phyloP scores from a whole-genome alignment of 306 rosid species.

The Malus sieversii region DNA sequence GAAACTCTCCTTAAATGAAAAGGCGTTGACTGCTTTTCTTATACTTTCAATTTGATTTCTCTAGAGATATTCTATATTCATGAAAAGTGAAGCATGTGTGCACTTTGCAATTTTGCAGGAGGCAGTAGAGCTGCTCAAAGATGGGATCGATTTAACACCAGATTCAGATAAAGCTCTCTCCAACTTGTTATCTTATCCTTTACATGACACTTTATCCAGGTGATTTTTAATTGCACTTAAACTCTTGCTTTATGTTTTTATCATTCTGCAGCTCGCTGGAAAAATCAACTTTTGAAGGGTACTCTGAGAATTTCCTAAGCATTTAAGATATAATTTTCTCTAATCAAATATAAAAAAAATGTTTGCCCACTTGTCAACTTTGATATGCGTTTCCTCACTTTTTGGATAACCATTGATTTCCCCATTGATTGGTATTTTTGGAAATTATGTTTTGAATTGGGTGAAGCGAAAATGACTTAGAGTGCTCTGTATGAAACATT shows the following conservation, averaged over 20 bases:
- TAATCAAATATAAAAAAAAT: neutral
- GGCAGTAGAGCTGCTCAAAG: constrained; percentile 70
- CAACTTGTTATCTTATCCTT: constrained; percentile 80
- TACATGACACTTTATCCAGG: constrained; percentile 63
- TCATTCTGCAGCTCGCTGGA: neutral
- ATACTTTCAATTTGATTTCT: neutral
- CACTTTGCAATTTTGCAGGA: constrained; percentile 40
- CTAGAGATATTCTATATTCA: neutral
- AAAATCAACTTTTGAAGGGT: neutral
- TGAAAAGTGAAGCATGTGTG: constrained; percentile 7
- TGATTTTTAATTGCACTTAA: constrained; percentile 15
- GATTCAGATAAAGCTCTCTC: constrained; percentile 72
- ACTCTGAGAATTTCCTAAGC: neutral
- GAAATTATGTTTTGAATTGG: neutral
- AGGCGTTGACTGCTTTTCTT: neutral
- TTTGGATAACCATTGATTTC: neutral
- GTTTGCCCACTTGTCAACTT: neutral
- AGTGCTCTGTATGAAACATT: neutral
- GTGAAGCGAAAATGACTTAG: neutral
- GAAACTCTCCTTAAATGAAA: neutral
- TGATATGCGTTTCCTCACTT: neutral
- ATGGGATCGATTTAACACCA: constrained; percentile 72
- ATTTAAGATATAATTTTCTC: neutral
- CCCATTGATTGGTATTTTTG: neutral
- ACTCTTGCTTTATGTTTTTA: neutral